Conservation (phyloP, 345 rosid species). For the Excoecaria agallocha region DNA sequence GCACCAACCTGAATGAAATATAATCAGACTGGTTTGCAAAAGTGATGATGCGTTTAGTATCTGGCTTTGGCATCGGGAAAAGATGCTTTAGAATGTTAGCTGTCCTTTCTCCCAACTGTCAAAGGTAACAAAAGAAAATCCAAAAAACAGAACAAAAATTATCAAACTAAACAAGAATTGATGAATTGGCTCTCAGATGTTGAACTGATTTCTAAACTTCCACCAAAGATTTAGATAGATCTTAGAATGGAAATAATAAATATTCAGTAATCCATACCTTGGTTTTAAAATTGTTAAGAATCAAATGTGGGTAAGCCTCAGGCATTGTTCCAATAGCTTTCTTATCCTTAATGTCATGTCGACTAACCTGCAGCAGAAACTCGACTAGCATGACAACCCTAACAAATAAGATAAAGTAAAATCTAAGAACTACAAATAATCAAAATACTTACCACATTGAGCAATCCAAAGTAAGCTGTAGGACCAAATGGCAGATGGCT, state of each 20-base stretch:
- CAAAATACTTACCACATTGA: conserved; percentile 70
- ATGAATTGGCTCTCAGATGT: background rate
- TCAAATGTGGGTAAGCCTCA: conserved; percentile 88
- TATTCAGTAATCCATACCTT: conserved; percentile 38
- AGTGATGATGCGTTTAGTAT: conserved; percentile 73
- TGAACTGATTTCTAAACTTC: background rate
- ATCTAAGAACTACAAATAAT: background rate
- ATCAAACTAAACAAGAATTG: background rate
- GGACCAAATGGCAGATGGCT: conserved; percentile 96
- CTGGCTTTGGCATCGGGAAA: conserved; percentile 84
- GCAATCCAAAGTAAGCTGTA: conserved; percentile 85
- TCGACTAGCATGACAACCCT: conserved; percentile 7
- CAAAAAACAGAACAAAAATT: background rate
- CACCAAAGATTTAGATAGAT: no score
- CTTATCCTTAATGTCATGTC: conserved; percentile 84
- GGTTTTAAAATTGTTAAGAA: conserved; percentile 71
- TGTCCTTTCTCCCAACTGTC: conserved; percentile 77
- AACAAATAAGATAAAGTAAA: conserved; percentile 10
- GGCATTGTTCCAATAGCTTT: conserved; percentile 80
- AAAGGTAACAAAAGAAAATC: conserved; percentile 5
- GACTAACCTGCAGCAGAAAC: conserved; percentile 59
- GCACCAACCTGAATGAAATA: conserved; percentile 80
- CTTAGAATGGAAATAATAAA: no score
- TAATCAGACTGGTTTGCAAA: conserved; percentile 79
- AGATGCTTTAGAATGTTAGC: conserved; percentile 75